phyloP scores from a whole-genome alignment of 1,284 basidiomycete species.

The Peniophora sp. region DNA sequence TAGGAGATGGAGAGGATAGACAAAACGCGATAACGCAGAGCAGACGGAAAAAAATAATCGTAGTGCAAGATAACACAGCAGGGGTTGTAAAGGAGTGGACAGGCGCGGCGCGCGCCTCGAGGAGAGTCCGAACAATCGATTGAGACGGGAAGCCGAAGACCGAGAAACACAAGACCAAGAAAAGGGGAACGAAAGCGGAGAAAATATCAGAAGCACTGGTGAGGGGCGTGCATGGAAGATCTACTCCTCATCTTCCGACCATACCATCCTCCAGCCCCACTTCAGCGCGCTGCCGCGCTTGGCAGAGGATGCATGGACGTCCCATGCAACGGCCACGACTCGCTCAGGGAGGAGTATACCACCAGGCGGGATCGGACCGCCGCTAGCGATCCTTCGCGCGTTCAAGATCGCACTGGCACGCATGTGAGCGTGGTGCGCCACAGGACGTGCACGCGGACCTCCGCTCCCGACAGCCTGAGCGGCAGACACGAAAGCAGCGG shows the following conservation, averaged over 20 bases:
- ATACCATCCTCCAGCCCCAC: conserved; percentile 13
- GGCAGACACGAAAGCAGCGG: not conserved
- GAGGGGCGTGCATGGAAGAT: not conserved
- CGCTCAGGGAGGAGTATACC: not conserved
- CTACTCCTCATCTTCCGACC: conserved; percentile 7
- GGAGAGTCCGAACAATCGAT: not conserved
- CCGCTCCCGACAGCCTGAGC: not conserved
- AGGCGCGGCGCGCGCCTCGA: not conserved
- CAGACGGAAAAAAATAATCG: not conserved
- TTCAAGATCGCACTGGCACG: conserved; percentile 2
- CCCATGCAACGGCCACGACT: conserved; percentile 1
- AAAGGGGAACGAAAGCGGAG: not conserved
- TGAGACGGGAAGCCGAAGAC: not conserved
- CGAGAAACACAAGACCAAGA: not conserved
- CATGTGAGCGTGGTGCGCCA: conserved; percentile 4
- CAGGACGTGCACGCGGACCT: conserved; percentile 2
- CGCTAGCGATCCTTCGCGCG: not conserved
- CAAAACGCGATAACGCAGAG: not conserved
- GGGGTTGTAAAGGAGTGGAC: not conserved
- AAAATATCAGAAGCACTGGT: not conserved
- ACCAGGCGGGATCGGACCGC: not conserved
- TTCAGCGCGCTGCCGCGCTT: conserved; percentile 8
- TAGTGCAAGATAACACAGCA: not conserved
- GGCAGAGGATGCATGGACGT: conserved; percentile 2
- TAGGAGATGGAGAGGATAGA: not conserved